Base-by-base conservation (phyloP, 768 basidiomycete species). In the Boletus coccyginus region DNA sequence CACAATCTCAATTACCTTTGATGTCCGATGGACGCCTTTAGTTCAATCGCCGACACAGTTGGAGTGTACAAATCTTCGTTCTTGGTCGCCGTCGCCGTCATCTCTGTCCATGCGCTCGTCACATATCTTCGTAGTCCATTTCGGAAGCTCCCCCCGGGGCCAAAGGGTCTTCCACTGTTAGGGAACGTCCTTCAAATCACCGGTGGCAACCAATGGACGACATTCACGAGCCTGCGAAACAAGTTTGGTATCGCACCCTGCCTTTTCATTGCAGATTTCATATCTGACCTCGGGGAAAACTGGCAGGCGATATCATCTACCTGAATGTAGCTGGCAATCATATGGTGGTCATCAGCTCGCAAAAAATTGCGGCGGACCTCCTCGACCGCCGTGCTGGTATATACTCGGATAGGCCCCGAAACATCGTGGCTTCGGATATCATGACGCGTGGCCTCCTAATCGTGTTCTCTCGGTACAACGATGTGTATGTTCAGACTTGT, bases 341-440 rank as follows among this genome's bases (percentile, higher is more conserved):
- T 8, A 53, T 71, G 13, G 14, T 75, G 27, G 60, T 76, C 5
- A 48, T 74, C 16, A 75, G 74, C 59, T 66, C 63, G 27, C 62
- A 64, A 43, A 63, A 64, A 46, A 61, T 66, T 17, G 73, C 69
- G 2, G 50, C 44, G 8, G 79, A 80, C 11, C 64, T 80, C 11
- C 62, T 78, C 16, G 74, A 77, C 19, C 71, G 71, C 39, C 70
- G 73, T 16, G 67, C 68, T 3, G 59, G 59, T 3, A 68, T 67
- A 5, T 75, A 74, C 55, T 69, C 69, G 16, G 70, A 66, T 21
- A 64, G 74, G 3, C 73, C 73, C 12, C 61, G 54, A 8, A 62
- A 56, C 53, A 70, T 74, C 33, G 65, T 75, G 19, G 64, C 59
- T 2, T 44, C 58, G 19, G 72, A 76, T 16, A 56, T 72, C 33